Evolutionary conservation across 768 basidiomycete genomes (phyloP).

Genomic region (Grammothele lineata): DNA sequence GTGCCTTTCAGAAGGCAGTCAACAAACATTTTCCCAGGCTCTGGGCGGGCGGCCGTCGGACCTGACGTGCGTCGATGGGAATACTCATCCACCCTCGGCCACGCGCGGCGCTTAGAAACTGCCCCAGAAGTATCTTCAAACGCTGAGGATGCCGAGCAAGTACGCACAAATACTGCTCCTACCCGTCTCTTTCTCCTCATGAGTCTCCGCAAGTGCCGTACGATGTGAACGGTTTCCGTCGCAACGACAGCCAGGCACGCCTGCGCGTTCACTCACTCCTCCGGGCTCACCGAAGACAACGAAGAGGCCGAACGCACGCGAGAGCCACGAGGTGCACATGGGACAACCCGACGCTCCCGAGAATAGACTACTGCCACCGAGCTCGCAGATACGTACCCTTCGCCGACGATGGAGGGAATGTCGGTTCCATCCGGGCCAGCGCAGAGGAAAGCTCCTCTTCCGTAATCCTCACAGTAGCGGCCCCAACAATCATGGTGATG

Average conservation of each 20-base stretch:
- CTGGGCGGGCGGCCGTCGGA: slow-evolving; percentile 7
- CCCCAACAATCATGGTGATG: slow-evolving; percentile 11
- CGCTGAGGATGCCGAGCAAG: no score
- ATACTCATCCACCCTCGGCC: no score
- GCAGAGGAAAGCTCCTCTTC: slow-evolving; percentile 3
- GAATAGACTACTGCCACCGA: slow-evolving; percentile 12
- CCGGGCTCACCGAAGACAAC: slow-evolving; percentile 13
- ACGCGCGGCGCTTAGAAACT: no score
- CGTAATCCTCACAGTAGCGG: slow-evolving; percentile 11
- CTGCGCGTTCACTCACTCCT: neutral
- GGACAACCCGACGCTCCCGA: neutral
- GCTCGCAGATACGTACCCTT: slow-evolving; percentile 4
- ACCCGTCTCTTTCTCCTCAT: no score
- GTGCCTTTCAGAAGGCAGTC: slow-evolving; percentile 4
- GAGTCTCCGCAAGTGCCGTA: no score
- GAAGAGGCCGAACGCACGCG: slow-evolving; percentile 12
- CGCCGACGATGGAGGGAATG: slow-evolving; percentile 12
- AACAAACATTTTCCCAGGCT: slow-evolving; percentile 1
- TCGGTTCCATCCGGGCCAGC: slow-evolving; percentile 8
- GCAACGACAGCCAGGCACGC: neutral
- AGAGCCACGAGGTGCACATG: slow-evolving; percentile 17
- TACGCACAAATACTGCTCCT: no score
- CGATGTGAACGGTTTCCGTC: no score
- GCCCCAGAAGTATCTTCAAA: no score
- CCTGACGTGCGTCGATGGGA: no score